Evolutionary conservation across 2,329 filamentous ascomycete species (phyloP).

Genomic region (Ophiostoma sp.): DNA sequence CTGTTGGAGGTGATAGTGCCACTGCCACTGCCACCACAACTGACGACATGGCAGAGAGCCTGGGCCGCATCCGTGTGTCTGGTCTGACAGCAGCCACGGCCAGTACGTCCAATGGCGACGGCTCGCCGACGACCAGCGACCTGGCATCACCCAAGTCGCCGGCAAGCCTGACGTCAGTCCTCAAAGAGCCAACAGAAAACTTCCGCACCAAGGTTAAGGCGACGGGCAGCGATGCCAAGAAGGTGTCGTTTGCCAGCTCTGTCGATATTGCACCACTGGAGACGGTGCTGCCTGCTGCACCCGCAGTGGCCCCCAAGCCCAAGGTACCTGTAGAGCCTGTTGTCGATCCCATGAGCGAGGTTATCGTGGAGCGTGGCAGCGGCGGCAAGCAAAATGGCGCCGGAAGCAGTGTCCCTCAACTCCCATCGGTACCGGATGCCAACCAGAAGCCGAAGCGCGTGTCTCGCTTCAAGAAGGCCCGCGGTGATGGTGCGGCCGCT

Average conservation of each 20-base stretch:
- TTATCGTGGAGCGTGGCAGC: conserved; percentile 35
- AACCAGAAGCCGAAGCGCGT: conserved; percentile 41
- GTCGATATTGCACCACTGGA: conserved; percentile 65
- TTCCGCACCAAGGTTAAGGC: conserved; percentile 19
- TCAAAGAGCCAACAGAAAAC: conserved; percentile 21
- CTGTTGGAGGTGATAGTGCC: neutral
- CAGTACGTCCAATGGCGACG: neutral
- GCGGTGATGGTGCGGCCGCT: conserved; percentile 30
- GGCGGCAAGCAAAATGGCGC: neutral
- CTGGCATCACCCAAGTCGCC: conserved; percentile 28
- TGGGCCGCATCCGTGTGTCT: conserved; percentile 58
- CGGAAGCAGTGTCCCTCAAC: neutral
- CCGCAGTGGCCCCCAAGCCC: neutral
- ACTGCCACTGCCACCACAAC: neutral
- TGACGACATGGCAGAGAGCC: conserved; percentile 46
- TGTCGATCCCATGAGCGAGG: conserved; percentile 32
- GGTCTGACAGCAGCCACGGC: conserved; percentile 13
- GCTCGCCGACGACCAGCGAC: neutral
- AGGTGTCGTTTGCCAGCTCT: conserved; percentile 74
- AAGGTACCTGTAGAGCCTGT: conserved; percentile 17
- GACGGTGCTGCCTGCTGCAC: neutral
- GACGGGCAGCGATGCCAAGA: conserved; percentile 54
- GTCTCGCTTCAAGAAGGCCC: conserved; percentile 55
- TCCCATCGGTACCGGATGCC: neutral
- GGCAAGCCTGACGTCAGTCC: neutral